These are phyloP conservation scores for Colletotrichum viniferum DNA, from an alignment of 2,329 filamentous ascomycete species.

Conservation along the genomic window DNA sequence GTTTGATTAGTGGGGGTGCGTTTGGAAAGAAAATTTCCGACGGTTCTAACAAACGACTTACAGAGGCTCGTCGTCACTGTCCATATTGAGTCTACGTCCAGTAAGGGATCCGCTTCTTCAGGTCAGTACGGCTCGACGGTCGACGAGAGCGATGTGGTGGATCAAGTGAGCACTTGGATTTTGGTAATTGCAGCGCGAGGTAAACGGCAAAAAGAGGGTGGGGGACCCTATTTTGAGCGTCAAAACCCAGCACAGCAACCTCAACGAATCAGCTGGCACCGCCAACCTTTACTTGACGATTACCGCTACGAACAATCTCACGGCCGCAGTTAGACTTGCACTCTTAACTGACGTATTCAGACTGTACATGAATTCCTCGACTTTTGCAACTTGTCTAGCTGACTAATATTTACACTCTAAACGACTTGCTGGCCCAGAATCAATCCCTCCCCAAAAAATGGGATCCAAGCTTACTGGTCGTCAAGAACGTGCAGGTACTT, in stretches of 20 bases:
- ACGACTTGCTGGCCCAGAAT: conserved; percentile 15
- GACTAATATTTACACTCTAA: conserved; percentile 33
- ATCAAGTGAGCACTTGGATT: neutral
- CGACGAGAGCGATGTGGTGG: neutral
- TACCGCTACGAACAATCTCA: neutral
- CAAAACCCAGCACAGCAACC: neutral
- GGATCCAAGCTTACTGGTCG: conserved; percentile 57
- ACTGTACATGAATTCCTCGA: conserved; percentile 17
- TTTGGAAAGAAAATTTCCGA: neutral
- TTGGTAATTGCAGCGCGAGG: neutral
- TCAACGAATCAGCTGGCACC: conserved; percentile 7
- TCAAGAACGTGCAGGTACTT: conserved; percentile 96
- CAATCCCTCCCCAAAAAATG: conserved; percentile 23
- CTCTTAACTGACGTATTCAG: neutral
- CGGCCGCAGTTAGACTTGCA: neutral
- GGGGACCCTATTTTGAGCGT: conserved; percentile 5
- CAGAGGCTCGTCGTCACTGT: conserved; percentile 55
- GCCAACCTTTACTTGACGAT: neutral
- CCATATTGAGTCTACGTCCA: neutral
- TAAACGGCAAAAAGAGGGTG: neutral
- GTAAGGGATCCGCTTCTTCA: neutral
- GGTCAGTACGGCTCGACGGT: neutral
- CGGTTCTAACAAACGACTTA: conserved; percentile 32
- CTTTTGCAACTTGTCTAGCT: conserved; percentile 28
- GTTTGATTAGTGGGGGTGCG: neutral